phyloP scores from a whole-genome alignment of 192 early-diverging fungal species.

The Pecoramyces ruminantium region DNA sequence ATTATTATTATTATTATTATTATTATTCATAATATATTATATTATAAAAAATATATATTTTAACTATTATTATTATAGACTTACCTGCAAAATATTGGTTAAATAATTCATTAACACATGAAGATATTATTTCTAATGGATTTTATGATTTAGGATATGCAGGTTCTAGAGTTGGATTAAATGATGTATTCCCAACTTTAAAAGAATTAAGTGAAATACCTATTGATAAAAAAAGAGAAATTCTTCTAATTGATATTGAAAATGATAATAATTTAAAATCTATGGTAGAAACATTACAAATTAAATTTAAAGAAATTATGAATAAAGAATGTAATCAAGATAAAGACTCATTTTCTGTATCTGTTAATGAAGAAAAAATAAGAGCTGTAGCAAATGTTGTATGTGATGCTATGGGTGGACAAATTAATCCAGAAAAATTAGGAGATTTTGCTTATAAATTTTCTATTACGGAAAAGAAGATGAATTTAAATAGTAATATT shows the following conservation, averaged over 20 bases:
- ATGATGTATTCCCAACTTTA: conserved; percentile 14
- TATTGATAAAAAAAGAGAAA: conserved; percentile 29
- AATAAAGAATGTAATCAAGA: conserved; percentile 3
- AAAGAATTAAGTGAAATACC: conserved; percentile 10
- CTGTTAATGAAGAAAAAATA: conserved; percentile 6
- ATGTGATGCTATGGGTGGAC: conserved; percentile 22
- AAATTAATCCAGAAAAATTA: conserved; percentile 8
- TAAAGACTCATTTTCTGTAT: not conserved
- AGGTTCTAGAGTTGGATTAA: conserved; percentile 10
- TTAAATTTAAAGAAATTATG: conserved; percentile 1
- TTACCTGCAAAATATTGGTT: conserved; percentile 39
- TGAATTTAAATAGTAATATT: conserved; percentile 19
- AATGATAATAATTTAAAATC: conserved; percentile 10
- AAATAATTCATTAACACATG: conserved; percentile 14
- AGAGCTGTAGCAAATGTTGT: conserved; percentile 19
- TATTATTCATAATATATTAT: too few relatives aligned
- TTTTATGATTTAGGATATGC: conserved; percentile 40
- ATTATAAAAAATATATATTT: too few relatives aligned
- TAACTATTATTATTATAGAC: conserved; percentile 11
- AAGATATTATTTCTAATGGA: conserved; percentile 22
- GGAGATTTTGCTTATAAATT: conserved; percentile 25
- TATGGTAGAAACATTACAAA: conserved; percentile 1
- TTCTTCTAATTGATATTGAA: conserved; percentile 18
- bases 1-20: too few relatives aligned
- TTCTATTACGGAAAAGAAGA: conserved; percentile 28